Conservation (phyloP, 2,329 filamentous ascomycete species). For the Paecilomyces formosus region DNA sequence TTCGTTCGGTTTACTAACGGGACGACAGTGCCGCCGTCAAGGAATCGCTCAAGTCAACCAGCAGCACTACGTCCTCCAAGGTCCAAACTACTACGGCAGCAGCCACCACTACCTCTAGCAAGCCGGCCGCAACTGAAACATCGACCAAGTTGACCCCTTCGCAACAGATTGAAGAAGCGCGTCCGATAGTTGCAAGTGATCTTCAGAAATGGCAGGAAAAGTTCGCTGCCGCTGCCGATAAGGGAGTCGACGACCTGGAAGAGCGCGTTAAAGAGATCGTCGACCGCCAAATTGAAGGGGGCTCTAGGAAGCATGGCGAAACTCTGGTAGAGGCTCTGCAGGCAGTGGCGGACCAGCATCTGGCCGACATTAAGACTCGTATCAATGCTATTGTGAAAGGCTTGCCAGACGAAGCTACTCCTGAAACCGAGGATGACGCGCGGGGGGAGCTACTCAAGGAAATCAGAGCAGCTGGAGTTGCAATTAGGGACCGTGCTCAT, state of each 20-base stretch:
- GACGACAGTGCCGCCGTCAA: neutral
- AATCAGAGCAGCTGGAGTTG: constrained; percentile 61
- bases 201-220: constrained; percentile 81
- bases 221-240: constrained; percentile 76
- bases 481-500: constrained; percentile 71
- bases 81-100: constrained; percentile 11
- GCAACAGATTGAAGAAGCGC: constrained; percentile 34
- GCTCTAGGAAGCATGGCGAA: constrained; percentile 35
- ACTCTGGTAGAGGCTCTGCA: constrained; percentile 61
- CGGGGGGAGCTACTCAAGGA: constrained; percentile 46
- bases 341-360: constrained; percentile 55
- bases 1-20: neutral
- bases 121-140: constrained; percentile 16
- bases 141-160: constrained; percentile 37
- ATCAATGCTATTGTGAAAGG: constrained; percentile 51
- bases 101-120: constrained; percentile 16
- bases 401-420: constrained; percentile 52
- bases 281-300: constrained; percentile 60
- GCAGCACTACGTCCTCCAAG: neutral
- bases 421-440: constrained; percentile 45
- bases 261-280: constrained; percentile 64
- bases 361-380: constrained; percentile 57
- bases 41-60: neutral
- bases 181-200: constrained; percentile 67
- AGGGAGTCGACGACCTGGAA: constrained; percentile 64